Percentiles rank a stretch among this genome's conserved stretches.
Evolutionary conservation across 2,329 filamentous ascomycete genomes (phyloP).

Genomic region (Sporothrix humicola): DNA sequence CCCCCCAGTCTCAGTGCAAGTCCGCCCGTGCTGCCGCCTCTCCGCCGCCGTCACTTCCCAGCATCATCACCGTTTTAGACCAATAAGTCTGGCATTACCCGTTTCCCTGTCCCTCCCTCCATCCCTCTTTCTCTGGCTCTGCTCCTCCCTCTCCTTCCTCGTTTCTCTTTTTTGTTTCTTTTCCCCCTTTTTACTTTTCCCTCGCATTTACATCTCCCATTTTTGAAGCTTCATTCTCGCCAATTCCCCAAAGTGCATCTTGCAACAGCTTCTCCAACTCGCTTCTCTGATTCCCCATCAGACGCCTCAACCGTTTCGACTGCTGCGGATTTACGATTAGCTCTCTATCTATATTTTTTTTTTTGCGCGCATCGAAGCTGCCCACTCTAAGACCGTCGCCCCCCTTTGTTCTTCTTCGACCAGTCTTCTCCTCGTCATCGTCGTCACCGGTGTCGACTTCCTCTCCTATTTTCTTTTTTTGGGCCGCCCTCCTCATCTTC

Average conservation of each 20-base stretch:
- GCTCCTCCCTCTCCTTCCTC: conserved; percentile 1
- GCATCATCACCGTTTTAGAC: conserved; percentile 39
- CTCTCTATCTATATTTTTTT: conserved; percentile 20
- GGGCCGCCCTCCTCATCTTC: neutral
- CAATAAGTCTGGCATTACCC: conserved; percentile 28
- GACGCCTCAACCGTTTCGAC: conserved; percentile 20
- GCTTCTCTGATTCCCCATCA: neutral
- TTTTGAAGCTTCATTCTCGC: conserved; percentile 15
- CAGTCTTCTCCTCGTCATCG: conserved; percentile 6
- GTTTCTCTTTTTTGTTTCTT: neutral
- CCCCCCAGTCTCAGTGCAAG: conserved; percentile 1
- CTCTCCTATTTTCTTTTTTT: neutral
- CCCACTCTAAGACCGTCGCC: neutral
- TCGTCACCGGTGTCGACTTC: conserved; percentile 11
- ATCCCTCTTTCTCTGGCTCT: conserved; percentile 17
- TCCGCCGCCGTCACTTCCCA: conserved; percentile 24
- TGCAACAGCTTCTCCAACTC: conserved; percentile 17
- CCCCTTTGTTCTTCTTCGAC: conserved; percentile 1
- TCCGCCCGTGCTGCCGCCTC: conserved; percentile 24
- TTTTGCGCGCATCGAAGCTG: conserved; percentile 14
- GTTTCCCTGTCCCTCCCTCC: conserved; percentile 27
- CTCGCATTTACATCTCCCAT: neutral
- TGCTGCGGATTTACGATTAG: conserved; percentile 24
- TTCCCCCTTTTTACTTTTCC: neutral
- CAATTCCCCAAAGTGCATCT: conserved; percentile 1